phyloP scores from a whole-genome alignment of 345 rosid species.

The Linum lewisii region DNA sequence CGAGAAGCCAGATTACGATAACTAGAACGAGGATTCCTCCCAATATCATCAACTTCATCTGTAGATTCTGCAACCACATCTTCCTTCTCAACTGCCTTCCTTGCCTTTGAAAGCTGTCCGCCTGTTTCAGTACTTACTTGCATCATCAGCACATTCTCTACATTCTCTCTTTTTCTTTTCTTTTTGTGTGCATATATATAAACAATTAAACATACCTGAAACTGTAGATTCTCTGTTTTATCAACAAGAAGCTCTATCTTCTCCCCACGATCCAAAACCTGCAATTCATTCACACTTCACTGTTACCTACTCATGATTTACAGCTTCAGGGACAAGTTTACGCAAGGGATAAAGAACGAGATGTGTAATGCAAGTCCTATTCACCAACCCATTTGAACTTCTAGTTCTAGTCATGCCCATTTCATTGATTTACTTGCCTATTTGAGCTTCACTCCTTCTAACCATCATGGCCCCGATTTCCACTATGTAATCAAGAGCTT shows the following conservation, averaged over 20 bases:
- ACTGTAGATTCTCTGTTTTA: slow-evolving; percentile 81
- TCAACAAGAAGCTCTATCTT: slow-evolving; percentile 90
- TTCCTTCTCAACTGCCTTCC: slow-evolving; percentile 85
- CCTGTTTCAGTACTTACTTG: slow-evolving; percentile 24
- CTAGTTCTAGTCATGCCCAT: no score
- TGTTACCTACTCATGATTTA: neutral
- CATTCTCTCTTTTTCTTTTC: neutral
- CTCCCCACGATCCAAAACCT: slow-evolving; percentile 98
- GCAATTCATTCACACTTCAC: slow-evolving; percentile 8
- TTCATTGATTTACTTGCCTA: no score
- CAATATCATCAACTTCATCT: slow-evolving; percentile 73
- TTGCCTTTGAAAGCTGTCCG: slow-evolving; percentile 97
- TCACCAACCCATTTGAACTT: no score
- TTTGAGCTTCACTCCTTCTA: no score
- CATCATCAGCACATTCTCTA: slow-evolving; percentile 1
- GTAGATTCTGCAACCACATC: slow-evolving; percentile 93
- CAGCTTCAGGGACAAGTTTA: no score
- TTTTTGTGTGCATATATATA: neutral
- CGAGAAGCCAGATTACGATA: slow-evolving; percentile 57
- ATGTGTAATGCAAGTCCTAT: no score
- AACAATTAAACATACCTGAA: slow-evolving; percentile 40
- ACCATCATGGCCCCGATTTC: no score
- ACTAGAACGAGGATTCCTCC: slow-evolving; percentile 49
- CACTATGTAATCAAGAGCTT: neutral
- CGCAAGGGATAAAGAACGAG: no score